Percentiles rank a stretch among this genome's conserved stretches.
phyloP scores from a whole-genome alignment of 2,329 filamentous ascomycete species.

The Dryadomyces sulphureus region DNA sequence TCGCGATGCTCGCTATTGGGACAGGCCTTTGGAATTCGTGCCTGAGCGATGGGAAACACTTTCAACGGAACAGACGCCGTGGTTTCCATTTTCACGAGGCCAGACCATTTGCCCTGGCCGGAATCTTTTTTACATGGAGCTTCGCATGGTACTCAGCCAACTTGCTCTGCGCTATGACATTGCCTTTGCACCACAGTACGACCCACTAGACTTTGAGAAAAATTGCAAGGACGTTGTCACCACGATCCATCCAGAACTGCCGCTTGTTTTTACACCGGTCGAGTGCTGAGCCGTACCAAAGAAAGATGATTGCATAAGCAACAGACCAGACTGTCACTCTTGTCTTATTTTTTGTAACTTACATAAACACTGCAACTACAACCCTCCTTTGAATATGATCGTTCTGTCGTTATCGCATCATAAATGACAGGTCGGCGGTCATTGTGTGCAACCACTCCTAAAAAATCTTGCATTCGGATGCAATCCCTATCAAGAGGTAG shows the following conservation, averaged over 20 bases:
- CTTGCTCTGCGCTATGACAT: slow-evolving; percentile 7
- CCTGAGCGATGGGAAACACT: slow-evolving; percentile 11
- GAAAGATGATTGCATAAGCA: too few species aligned
- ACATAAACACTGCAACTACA: too few species aligned
- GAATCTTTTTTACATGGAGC: slow-evolving; percentile 9
- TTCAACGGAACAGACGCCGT: slow-evolving; percentile 8
- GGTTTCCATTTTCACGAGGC: slow-evolving; percentile 9
- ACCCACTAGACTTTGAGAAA: neutral
- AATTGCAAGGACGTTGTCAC: slow-evolving; percentile 1
- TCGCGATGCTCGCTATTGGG: slow-evolving; percentile 11
- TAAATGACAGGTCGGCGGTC: too few species aligned
- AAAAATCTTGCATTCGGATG: too few species aligned
- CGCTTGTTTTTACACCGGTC: slow-evolving; percentile 5
- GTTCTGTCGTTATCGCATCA: too few species aligned
- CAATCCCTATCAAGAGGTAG: too few species aligned
- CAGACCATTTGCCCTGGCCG: slow-evolving; percentile 8
- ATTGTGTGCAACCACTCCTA: too few species aligned
- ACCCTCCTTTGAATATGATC: too few species aligned
- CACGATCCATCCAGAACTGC: neutral
- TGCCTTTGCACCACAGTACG: neutral
- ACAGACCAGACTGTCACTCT: too few species aligned
- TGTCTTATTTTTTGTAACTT: too few species aligned
- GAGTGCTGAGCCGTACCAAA: too few species aligned
- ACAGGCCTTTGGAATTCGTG: slow-evolving; percentile 5
- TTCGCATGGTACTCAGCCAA: slow-evolving; percentile 8